Evolutionary conservation across 495 filamentous ascomycete genomes (phyloP).

Genomic region (Talaromyces ruber): DNA sequence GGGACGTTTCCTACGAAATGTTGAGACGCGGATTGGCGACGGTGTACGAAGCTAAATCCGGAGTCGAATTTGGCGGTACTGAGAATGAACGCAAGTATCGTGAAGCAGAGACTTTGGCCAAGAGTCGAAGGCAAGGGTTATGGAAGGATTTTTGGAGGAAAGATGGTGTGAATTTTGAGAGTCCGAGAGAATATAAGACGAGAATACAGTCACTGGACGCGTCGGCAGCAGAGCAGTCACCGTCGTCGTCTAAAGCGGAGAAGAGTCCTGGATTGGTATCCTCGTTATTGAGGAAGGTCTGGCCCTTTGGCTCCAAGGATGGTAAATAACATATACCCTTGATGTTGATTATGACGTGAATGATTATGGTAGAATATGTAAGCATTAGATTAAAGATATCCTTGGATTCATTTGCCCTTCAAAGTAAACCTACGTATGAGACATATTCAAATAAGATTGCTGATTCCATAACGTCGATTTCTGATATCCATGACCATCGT

Average conservation of each 20-base stretch:
- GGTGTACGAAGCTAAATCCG: constrained; percentile 84
- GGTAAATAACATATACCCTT: not conserved
- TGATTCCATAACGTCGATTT: not conserved
- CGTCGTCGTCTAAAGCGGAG: constrained; percentile 32
- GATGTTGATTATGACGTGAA: constrained; percentile 5
- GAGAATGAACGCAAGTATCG: constrained; percentile 55
- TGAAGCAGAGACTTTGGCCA: constrained; percentile 63
- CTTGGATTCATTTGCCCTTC: not conserved
- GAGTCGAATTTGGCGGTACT: constrained; percentile 77
- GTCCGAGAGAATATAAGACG: constrained; percentile 79
- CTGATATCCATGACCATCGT: not conserved
- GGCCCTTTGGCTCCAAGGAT: not conserved
- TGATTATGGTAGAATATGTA: constrained; percentile 3
- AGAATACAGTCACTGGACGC: constrained; percentile 34
- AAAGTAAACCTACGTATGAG: not conserved
- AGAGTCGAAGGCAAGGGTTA: constrained; percentile 60
- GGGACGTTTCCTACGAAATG: constrained; percentile 88
- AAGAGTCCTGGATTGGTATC: constrained; percentile 14
- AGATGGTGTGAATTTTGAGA: constrained; percentile 45
- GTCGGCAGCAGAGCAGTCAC: constrained; percentile 9
- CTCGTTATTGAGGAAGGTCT: not conserved
- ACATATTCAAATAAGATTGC: not conserved
- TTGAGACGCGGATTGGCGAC: constrained; percentile 73
- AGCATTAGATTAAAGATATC: not conserved
- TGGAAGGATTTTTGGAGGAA: constrained; percentile 53